These are phyloP conservation scores for Gardenia jasminoides DNA, from an alignment of 257 asterid species.

Conservation along the genomic window DNA sequence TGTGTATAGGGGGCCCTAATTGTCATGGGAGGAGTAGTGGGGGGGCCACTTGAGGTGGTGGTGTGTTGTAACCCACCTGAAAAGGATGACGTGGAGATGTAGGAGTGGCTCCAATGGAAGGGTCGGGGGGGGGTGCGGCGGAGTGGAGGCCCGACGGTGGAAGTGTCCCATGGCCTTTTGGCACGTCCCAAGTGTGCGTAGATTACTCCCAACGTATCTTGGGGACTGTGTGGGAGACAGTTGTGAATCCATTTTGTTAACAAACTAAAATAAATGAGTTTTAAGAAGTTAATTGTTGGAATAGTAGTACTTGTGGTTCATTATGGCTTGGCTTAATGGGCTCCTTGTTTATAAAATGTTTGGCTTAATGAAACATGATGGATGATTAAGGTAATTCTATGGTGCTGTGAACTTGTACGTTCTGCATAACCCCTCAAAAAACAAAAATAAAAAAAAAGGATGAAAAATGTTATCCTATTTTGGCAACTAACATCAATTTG, in stretches of 20 bases:
- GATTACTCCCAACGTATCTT: no score
- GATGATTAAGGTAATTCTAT: not conserved
- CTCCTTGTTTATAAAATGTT: not conserved
- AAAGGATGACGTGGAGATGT: conserved; percentile 6
- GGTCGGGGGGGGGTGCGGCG: no score
- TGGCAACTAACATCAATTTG: not conserved
- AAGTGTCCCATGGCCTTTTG: no score
- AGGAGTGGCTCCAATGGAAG: conserved; percentile 2
- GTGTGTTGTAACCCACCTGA: conserved; percentile 12
- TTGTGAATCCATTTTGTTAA: no score
- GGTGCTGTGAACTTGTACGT: not conserved
- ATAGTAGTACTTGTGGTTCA: not conserved
- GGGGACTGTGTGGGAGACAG: no score
- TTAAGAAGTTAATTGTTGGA: no score
- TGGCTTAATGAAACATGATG: not conserved
- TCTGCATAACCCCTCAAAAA: not conserved
- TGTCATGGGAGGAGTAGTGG: not conserved
- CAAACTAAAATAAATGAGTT: no score
- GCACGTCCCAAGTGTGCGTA: no score
- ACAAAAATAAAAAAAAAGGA: no score
- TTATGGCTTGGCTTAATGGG: not conserved
- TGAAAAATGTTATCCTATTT: not conserved
- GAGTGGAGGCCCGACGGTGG: no score
- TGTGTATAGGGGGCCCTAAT: no score
- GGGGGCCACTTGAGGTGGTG: not conserved